Percentiles rank a stretch among this genome's conserved stretches.
phyloP scores from a whole-genome alignment of 192 early-diverging fungal genomes.

The Irineochytrium annulatum region DNA sequence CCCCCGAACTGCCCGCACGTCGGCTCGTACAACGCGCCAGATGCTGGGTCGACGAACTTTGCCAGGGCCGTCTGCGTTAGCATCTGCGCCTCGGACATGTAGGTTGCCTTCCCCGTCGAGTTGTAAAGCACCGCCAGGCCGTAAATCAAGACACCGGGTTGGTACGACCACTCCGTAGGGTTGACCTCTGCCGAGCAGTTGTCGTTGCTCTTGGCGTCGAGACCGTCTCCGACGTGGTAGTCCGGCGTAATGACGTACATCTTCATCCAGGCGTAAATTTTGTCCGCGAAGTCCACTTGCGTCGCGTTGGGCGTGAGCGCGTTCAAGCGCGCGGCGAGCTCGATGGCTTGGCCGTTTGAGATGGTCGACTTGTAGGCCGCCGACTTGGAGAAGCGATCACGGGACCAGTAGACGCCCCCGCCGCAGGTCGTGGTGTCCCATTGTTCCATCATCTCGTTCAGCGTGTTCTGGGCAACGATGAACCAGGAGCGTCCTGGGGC shows the following conservation, averaged over 20 bases:
- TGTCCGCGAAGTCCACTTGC: conserved; percentile 23
- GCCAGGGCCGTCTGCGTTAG: background rate
- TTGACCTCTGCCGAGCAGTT: background rate
- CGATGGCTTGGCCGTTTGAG: conserved; percentile 35
- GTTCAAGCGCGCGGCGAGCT: conserved; percentile 31
- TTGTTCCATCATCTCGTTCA: conserved; percentile 32
- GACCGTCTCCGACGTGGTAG: conserved; percentile 17
- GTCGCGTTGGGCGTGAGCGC: conserved; percentile 19
- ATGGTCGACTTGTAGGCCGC: conserved; percentile 39
- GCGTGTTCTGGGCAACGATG: conserved; percentile 26
- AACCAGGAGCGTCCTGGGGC: conserved; percentile 20
- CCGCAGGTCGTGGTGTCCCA: conserved; percentile 37
- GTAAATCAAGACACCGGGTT: conserved; percentile 14
- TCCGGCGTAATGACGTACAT: background rate
- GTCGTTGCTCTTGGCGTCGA: conserved; percentile 1
- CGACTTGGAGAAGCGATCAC: conserved; percentile 20
- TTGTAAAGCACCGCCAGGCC: conserved; percentile 11
- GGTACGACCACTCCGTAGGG: conserved; percentile 16
- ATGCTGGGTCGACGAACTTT: background rate
- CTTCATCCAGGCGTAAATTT: conserved; percentile 37
- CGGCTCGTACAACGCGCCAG: background rate
- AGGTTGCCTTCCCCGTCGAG: conserved; percentile 9
- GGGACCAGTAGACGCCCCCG: conserved; percentile 43
- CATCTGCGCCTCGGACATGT: conserved; percentile 15
- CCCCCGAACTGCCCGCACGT: background rate